Evolutionary conservation across 2,329 filamentous ascomycete species (phyloP).

Genomic region (Epichloe scottii): DNA sequence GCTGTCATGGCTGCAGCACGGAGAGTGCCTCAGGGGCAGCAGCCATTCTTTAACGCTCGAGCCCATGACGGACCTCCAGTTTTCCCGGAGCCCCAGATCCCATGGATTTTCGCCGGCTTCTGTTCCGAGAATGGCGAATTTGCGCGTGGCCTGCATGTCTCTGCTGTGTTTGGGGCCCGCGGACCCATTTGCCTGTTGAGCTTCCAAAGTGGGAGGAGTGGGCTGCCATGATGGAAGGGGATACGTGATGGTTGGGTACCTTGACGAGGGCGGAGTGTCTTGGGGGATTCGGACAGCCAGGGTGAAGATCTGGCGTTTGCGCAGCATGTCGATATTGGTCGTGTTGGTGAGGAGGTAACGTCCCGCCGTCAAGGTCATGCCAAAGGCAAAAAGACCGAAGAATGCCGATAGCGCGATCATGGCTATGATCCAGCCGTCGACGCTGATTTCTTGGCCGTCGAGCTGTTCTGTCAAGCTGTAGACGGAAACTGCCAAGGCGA

Average conservation of each 20-base stretch:
- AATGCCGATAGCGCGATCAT: conserved; percentile 53
- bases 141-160: conserved; percentile 41
- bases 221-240: conserved; percentile 29
- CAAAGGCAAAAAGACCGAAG: conserved; percentile 68
- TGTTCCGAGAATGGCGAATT: conserved; percentile 69
- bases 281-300: conserved; percentile 61
- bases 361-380: conserved; percentile 63
- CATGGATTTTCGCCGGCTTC: conserved; percentile 72
- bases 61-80: conserved; percentile 75
- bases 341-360: conserved; percentile 60
- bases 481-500: conserved; percentile 50
- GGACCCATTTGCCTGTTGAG: conserved; percentile 7
- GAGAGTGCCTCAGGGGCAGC: conserved; percentile 61
- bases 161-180: conserved; percentile 14
- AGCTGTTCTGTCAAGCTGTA: conserved; percentile 48
- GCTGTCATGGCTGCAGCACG: conserved; percentile 57
- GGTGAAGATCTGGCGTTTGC: conserved; percentile 49
- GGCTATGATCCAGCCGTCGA: conserved; percentile 52
- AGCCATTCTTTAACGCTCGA: conserved; percentile 61
- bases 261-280: conserved; percentile 27
- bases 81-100: conserved; percentile 57
- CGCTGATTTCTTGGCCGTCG: conserved; percentile 19
- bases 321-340: conserved; percentile 74
- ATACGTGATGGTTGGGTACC: conserved; percentile 44
- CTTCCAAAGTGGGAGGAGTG: not conserved